Conservation (phyloP, 345 rosid genomes). For the Gossypium herbaceum region DNA sequence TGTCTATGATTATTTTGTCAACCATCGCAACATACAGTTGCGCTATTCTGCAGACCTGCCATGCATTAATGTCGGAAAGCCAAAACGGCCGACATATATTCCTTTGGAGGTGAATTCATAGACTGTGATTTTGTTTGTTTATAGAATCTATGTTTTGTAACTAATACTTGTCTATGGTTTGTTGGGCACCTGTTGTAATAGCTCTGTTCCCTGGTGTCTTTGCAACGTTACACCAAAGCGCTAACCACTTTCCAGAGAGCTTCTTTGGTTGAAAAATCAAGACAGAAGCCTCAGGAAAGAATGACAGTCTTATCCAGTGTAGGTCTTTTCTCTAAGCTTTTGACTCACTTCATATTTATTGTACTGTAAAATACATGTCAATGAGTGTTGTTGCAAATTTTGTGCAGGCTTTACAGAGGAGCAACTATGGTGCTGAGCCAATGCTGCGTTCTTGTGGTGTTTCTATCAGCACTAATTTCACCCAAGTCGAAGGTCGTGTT, state of each 20-base stretch:
- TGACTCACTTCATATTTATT: conserved; percentile 1
- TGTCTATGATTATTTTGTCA: conserved; percentile 65
- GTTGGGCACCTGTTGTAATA: conserved; percentile 21
- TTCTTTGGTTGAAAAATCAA: conserved; percentile 79
- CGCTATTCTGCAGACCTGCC: conserved; percentile 68
- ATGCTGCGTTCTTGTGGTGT: conserved; percentile 72
- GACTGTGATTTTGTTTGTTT: background rate
- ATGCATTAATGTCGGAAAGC: conserved; percentile 91
- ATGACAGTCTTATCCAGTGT: conserved; percentile 66
- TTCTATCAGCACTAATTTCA: conserved; percentile 50
- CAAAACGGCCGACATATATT: conserved; percentile 73
- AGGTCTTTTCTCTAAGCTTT: conserved; percentile 18
- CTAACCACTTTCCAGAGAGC: conserved; percentile 69
- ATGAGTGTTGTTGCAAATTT: conserved; percentile 3
- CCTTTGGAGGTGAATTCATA: conserved; percentile 63
- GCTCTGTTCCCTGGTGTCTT: conserved; percentile 75
- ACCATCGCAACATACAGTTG: conserved; percentile 49
- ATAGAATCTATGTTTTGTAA: background rate
- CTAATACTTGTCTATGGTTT: background rate
- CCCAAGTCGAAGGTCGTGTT: conserved; percentile 87
- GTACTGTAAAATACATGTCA: background rate
- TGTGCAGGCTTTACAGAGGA: conserved; percentile 57
- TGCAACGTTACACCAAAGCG: conserved; percentile 89
- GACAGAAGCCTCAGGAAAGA: conserved; percentile 93
- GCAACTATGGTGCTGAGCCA: conserved; percentile 71